Conservation (phyloP, 352 stramenopile species). For the Globisporangium nunn region DNA sequence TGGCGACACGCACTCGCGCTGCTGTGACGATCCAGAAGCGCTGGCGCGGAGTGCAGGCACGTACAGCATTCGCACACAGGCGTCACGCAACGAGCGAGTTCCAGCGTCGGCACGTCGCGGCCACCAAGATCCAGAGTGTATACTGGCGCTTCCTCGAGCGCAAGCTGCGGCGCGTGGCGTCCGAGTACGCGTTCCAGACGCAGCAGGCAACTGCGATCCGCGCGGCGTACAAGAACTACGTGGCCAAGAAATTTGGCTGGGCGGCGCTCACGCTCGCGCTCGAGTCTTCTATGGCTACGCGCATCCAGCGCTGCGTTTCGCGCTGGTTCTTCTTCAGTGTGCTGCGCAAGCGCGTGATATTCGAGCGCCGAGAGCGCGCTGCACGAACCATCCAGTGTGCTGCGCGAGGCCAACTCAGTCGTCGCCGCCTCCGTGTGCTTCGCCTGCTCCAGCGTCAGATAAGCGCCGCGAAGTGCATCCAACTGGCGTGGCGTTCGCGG, state of each 20-base stretch:
- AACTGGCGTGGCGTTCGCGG: slow-evolving; percentile 25
- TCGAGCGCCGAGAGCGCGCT: slow-evolving; percentile 15
- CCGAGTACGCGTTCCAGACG: slow-evolving; percentile 7
- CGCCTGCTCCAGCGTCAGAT: background rate
- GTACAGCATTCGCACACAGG: background rate
- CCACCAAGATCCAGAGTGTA: slow-evolving; percentile 27
- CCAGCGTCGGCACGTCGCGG: slow-evolving; percentile 23
- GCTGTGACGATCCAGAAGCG: slow-evolving; percentile 15
- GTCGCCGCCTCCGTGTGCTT: background rate
- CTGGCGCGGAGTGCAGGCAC: slow-evolving; percentile 22
- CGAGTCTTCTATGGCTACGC: slow-evolving; percentile 30
- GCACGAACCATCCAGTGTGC: slow-evolving; percentile 23
- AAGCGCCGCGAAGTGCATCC: slow-evolving; percentile 17
- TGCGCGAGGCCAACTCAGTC: slow-evolving; percentile 13
- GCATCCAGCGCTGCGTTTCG: slow-evolving; percentile 25
- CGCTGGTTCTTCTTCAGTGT: slow-evolving; percentile 28
- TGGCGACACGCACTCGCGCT: background rate
- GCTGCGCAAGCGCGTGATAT: slow-evolving; percentile 3
- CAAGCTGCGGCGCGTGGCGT: slow-evolving; percentile 17
- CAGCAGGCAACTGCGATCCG: slow-evolving; percentile 28
- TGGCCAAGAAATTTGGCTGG: slow-evolving; percentile 64
- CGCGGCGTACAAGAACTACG: slow-evolving; percentile 47
- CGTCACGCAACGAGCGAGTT: background rate
- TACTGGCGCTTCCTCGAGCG: slow-evolving; percentile 22
- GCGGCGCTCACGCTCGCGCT: slow-evolving; percentile 26